Evolutionary conservation across 371 early-diverging fungal species (phyloP), one percentile per base, ranked within the genome.

Genomic region (Mortierella sp.): DNA sequence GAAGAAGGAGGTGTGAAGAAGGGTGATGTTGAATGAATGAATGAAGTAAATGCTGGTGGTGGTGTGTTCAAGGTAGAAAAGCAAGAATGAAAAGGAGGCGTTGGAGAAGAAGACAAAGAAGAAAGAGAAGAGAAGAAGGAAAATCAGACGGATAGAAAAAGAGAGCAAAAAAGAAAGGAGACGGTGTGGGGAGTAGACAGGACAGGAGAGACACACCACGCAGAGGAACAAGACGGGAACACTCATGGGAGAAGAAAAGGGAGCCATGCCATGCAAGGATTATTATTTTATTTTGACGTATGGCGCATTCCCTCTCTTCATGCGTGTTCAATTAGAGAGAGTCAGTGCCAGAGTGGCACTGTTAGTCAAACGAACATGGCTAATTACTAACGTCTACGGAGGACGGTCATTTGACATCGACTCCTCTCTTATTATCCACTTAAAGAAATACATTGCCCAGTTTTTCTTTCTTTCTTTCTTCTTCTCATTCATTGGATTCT

Each of bases 131-230:
- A 31, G 44, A 0, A 50, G 14, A 14, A 50, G 14, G 50, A 16
- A 26, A 48, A n/a, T n/a, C n/a, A n/a, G 26, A 57, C 47, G 71
- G 52, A 70, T 50, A 73, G 42, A 74, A 57, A 70, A 60, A 70
- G 58, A n/a, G n/a, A n/a, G n/a, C n/a, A n/a, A n/a, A 34, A 38
- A 60, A 6, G 48, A 47, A 24, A 2, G 55, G 52, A 11, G 38
- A 76, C 8, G 57, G 28, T 6, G 28, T 6, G 60, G 26, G 21
- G 50, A 50, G 26, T 38, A 52, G 57, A 28, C 42, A 57, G 57
- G 26, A 31, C 19, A 58, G 19, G 73, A 31, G 19, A 65, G 34
- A 1, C 26, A n/a, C n/a, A n/a, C n/a, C n/a, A n/a, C n/a, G n/a
- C n/a, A n/a, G n/a, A n/a, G n/a, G n/a, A n/a, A n/a, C n/a, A n/a